phyloP scores from a whole-genome alignment of 2,329 filamentous ascomycete species.

The Stromatinia cepivora region DNA sequence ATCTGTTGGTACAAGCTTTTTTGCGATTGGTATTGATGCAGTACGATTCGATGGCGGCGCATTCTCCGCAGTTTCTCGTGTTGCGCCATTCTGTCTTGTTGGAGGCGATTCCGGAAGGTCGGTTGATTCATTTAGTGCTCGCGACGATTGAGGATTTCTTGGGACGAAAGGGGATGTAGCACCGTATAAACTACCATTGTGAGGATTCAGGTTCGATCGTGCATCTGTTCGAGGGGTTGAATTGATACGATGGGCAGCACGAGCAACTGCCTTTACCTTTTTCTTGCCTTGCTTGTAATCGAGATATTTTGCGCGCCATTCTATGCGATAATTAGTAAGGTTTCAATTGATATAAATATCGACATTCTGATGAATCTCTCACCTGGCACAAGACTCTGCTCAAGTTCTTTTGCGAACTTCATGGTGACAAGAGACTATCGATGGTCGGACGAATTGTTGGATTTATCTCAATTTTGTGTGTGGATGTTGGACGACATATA shows the following conservation, averaged over 20 bases:
- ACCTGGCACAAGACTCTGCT: conserved; percentile 84
- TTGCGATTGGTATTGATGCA: conserved; percentile 7
- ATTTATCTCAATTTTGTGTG: neutral
- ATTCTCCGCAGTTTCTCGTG: neutral
- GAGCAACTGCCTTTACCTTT: conserved; percentile 78
- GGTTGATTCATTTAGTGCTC: neutral
- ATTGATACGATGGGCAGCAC: conserved; percentile 66
- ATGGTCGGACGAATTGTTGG: neutral
- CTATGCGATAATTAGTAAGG: conserved; percentile 43
- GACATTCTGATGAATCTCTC: conserved; percentile 25
- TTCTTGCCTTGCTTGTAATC: conserved; percentile 97
- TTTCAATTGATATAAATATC: neutral
- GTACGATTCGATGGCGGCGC: neutral
- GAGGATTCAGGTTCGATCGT: conserved; percentile 23
- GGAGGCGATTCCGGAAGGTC: conserved; percentile 21
- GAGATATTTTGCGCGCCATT: conserved; percentile 93
- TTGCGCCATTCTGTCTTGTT: conserved; percentile 15
- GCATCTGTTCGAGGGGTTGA: conserved; percentile 47
- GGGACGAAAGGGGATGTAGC: conserved; percentile 30
- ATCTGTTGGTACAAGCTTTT: neutral
- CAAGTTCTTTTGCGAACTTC: conserved; percentile 76
- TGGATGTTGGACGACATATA: conserved; percentile 5
- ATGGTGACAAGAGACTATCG: conserved; percentile 42
- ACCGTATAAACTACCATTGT: conserved; percentile 32
- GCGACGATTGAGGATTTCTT: conserved; percentile 8